Conservation (phyloP, 2,329 filamentous ascomycete genomes). For the Pseudogymnoascus sp. region DNA sequence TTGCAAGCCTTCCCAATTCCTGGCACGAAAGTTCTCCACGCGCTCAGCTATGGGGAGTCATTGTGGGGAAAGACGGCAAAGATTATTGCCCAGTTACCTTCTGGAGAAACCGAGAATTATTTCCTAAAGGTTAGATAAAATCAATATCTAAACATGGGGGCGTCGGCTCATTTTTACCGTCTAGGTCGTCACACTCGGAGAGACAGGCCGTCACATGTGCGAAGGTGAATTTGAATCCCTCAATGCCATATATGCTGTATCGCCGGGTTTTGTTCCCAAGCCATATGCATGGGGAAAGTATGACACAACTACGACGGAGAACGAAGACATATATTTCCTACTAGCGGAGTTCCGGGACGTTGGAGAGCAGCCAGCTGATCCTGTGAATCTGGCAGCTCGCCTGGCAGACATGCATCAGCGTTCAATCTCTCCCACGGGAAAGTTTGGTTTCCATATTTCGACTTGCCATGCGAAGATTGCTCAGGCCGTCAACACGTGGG, state of each 20-base stretch:
- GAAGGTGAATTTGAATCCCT: background rate
- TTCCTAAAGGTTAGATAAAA: background rate
- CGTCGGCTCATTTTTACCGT: background rate
- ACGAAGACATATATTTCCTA: conserved; percentile 21
- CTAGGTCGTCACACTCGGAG: background rate
- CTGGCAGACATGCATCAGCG: conserved; percentile 24
- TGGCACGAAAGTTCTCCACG: background rate
- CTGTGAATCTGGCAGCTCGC: conserved; percentile 17
- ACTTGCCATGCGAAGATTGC: conserved; percentile 24
- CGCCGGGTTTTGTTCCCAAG: conserved; percentile 14
- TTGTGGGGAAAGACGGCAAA: background rate
- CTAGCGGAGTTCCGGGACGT: conserved; percentile 26
- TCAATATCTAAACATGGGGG: background rate
- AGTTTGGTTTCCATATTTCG: conserved; percentile 26
- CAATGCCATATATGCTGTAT: background rate
- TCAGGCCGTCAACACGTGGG: conserved; percentile 17
- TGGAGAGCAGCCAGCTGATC: conserved; percentile 21
- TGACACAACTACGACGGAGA: background rate
- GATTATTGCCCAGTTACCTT: background rate
- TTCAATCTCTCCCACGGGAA: conserved; percentile 22
- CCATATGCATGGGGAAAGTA: conserved; percentile 19
- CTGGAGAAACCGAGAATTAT: background rate
- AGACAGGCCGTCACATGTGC: background rate
- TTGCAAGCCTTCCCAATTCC: background rate
- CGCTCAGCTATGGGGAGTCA: background rate